Evolutionary conservation across 768 basidiomycete species (phyloP).

Genomic region (Hemileccinum impolitum): DNA sequence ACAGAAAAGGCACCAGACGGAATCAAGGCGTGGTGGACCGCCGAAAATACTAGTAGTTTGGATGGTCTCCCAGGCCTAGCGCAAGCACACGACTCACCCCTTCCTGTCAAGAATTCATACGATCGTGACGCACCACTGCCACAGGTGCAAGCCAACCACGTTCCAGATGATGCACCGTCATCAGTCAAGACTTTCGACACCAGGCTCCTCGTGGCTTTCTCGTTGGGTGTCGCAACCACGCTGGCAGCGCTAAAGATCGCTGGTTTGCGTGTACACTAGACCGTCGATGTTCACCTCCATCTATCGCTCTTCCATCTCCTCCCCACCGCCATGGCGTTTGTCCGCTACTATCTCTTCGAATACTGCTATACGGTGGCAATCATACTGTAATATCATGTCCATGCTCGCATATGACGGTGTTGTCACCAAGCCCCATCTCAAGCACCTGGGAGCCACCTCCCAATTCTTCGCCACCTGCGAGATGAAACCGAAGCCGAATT

Average conservation of each 20-base stretch:
- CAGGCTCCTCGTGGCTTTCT: conserved; percentile 28
- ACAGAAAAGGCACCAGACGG: conserved; percentile 35
- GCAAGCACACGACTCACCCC: conserved; percentile 23
- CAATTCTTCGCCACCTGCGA: no score
- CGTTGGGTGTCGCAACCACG: conserved; percentile 24
- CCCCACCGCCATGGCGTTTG: no score
- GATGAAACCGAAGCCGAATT: no score
- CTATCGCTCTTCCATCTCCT: neutral
- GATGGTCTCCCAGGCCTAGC: conserved; percentile 55
- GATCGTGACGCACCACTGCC: conserved; percentile 13
- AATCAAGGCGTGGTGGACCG: conserved; percentile 54
- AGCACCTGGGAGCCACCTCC: no score
- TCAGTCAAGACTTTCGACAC: neutral
- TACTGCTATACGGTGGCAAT: no score
- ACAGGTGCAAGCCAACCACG: neutral
- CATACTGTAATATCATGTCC: no score
- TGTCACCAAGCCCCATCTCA: no score
- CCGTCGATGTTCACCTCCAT: no score
- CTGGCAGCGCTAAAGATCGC: conserved; percentile 11
- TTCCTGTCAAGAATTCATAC: conserved; percentile 21
- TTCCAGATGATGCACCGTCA: neutral
- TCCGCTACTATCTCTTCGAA: no score
- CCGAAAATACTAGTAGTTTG: conserved; percentile 47
- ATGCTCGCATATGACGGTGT: no score
- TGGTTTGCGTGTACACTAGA: conserved; percentile 7